Conservation (phyloP, 2,329 filamentous ascomycete genomes). For the Sordariomycetes sp. region DNA sequence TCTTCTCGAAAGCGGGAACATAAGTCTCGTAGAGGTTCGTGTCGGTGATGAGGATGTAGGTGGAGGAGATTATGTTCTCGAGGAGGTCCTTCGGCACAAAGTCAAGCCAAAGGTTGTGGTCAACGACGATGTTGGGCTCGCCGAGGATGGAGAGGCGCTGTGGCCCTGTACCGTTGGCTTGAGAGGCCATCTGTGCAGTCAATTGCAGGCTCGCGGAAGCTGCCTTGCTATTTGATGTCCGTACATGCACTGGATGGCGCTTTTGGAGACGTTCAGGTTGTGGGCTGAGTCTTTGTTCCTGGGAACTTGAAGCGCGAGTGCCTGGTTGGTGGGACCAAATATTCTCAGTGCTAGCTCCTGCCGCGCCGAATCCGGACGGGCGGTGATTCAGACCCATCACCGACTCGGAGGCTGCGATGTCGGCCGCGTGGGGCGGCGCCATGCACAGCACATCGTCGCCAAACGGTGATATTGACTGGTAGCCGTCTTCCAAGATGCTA, state of each 20-base stretch:
- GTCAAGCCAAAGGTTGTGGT: slow-evolving; percentile 80
- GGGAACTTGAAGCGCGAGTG: neutral
- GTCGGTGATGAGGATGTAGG: slow-evolving; percentile 94
- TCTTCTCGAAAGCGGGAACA: slow-evolving; percentile 60
- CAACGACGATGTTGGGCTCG: slow-evolving; percentile 82
- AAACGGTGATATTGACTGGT: too few species aligned
- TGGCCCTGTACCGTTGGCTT: slow-evolving; percentile 22
- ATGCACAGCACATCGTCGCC: too few species aligned
- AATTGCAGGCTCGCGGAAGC: neutral
- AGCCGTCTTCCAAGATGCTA: too few species aligned
- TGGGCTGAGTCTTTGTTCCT: too few species aligned
- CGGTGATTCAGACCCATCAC: too few species aligned
- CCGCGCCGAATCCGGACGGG: too few species aligned
- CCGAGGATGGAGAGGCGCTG: slow-evolving; percentile 72
- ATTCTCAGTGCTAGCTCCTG: neutral
- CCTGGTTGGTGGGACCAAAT: neutral
- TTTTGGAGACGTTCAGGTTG: too few species aligned
- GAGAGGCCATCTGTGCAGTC: slow-evolving; percentile 10
- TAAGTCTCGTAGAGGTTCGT: slow-evolving; percentile 81
- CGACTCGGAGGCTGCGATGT: too few species aligned
- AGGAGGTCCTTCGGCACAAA: slow-evolving; percentile 79
- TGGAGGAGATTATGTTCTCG: slow-evolving; percentile 68
- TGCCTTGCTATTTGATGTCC: neutral
- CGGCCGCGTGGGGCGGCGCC: too few species aligned
- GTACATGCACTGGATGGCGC: too few species aligned